phyloP scores from a whole-genome alignment of 78 protist species.

The Tieghemostelium lacteum region DNA sequence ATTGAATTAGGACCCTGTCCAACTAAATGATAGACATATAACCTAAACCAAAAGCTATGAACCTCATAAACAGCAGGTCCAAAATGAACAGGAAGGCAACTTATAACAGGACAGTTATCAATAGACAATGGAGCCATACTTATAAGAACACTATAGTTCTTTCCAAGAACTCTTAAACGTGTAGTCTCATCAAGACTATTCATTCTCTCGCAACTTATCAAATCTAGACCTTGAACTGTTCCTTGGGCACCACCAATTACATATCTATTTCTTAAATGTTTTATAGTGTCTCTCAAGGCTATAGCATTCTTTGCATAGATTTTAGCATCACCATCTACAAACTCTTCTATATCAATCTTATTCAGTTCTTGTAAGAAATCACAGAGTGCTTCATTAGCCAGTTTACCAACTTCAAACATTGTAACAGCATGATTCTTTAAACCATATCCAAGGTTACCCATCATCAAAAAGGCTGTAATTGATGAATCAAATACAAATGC shows the following conservation, averaged over 20 bases:
- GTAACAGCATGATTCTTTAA: slow-evolving; percentile 97
- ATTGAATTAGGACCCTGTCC: slow-evolving; percentile 88
- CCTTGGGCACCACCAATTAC: not conserved
- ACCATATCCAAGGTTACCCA: slow-evolving; percentile 93
- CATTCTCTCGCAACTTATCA: slow-evolving; percentile 82
- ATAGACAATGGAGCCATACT: slow-evolving; percentile 91
- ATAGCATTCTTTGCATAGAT: slow-evolving; percentile 89
- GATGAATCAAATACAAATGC: slow-evolving; percentile 92
- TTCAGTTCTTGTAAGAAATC: slow-evolving; percentile 84
- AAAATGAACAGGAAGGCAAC: slow-evolving; percentile 43
- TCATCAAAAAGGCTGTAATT: slow-evolving; percentile 96
- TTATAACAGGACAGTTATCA: slow-evolving; percentile 50
- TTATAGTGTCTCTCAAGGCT: slow-evolving; percentile 84
- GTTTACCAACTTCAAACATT: slow-evolving; percentile 96
- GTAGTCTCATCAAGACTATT: slow-evolving; percentile 73
- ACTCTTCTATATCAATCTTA: slow-evolving; percentile 53
- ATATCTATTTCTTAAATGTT: slow-evolving; percentile 61
- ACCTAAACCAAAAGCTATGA: slow-evolving; percentile 83
- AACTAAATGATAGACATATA: slow-evolving; percentile 70
- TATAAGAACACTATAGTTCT: slow-evolving; percentile 86
- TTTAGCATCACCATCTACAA: slow-evolving; percentile 90
- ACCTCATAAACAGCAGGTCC: slow-evolving; percentile 88
- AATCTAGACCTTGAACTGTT: slow-evolving; percentile 49
- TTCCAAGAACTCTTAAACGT: slow-evolving; percentile 53
- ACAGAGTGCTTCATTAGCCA: slow-evolving; percentile 89